These are phyloP conservation scores for Plasmodium knowlesi DNA, from an alignment of 169 alveolate species.

Conservation along the genomic window DNA sequence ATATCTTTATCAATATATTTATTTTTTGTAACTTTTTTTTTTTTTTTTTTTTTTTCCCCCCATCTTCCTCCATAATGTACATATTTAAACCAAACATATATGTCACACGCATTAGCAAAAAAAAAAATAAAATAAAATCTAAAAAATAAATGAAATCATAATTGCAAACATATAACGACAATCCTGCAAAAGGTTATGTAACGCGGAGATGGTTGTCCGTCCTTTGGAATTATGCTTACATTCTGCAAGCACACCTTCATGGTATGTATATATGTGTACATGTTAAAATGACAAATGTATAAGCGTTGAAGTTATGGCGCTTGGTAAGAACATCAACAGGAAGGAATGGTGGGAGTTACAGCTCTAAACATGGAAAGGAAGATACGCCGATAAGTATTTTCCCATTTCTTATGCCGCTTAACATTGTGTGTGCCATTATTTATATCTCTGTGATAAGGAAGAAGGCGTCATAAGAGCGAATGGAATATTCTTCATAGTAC, in stretches of 20 bases:
- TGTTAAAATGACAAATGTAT: not conserved
- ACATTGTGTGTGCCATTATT: not conserved
- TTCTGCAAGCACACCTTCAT: not conserved
- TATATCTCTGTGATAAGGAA: not conserved
- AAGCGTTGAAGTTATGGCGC: not conserved
- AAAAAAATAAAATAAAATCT: not conserved
- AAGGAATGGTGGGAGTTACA: not conserved
- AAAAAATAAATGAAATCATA: not conserved
- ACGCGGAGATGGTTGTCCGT: not conserved
- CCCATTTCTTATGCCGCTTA: not conserved
- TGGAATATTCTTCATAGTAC: not conserved
- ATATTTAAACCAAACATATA: slow-evolving; percentile 31
- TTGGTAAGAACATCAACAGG: not conserved
- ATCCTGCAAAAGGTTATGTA: not conserved
- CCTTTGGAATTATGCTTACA: not conserved
- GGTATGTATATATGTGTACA: not conserved
- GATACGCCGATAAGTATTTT: not conserved
- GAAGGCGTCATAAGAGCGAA: not conserved
- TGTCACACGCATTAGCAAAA: slow-evolving; percentile 14
- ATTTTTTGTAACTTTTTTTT: slow-evolving; percentile 15
- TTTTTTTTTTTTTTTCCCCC: not conserved
- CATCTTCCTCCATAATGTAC: not conserved
- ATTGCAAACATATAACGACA: not conserved
- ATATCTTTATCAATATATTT: slow-evolving; percentile 25
- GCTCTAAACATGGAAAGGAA: not conserved